Base-by-base conservation (phyloP, 768 basidiomycete species). In the Rhizopogon vesiculosus region DNA sequence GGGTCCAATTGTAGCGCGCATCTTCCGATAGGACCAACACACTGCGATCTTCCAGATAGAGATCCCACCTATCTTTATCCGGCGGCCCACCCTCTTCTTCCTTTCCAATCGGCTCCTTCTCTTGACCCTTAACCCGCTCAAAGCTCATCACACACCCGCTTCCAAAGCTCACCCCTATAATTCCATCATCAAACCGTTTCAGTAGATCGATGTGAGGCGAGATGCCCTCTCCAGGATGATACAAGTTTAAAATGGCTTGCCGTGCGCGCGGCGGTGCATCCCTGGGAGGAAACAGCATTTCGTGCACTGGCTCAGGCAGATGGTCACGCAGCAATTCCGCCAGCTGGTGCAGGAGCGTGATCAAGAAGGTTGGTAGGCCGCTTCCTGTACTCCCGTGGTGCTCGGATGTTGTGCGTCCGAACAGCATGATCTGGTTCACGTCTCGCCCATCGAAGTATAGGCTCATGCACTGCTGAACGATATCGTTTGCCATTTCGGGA, bases 221-320 rank as follows among this genome's bases (percentile, higher is more conserved):
- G 60, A 98, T 98, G 10, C 95, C 95, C 67, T 93, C 84, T 7
- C 95, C 95, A 0, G 93, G 91, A 19, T 74, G 73, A 67, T 98
- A 98, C 1, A 94, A 75, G 67, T 98, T 98, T 51, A 98, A 61
- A 54, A 98, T 98, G 1, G 85, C 90, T 66, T 98, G 94, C 28
- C 92, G 79, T 0, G 90, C 86, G 25, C 69, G 57, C 51, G 71
- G 68, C 31, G 77, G 71, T 43, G 64, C 60, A 5, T 58, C 56
- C 16, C 61, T 60, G 1, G 66, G 59, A 1, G 87, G 85, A 62
- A 92, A 92, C 22, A 92, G 75, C 18, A 90, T 74, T 7, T 68
- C 62, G 58, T 86, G 77, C 0, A 76, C 78, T 28, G 74, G 66
- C 2, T 64, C 48, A 0, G 87, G 81, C 3, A 93, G 69, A 15